Evolutionary conservation across 176 grass and related monocot genomes (phyloP).

Genomic region (Hordeum marinum): DNA sequence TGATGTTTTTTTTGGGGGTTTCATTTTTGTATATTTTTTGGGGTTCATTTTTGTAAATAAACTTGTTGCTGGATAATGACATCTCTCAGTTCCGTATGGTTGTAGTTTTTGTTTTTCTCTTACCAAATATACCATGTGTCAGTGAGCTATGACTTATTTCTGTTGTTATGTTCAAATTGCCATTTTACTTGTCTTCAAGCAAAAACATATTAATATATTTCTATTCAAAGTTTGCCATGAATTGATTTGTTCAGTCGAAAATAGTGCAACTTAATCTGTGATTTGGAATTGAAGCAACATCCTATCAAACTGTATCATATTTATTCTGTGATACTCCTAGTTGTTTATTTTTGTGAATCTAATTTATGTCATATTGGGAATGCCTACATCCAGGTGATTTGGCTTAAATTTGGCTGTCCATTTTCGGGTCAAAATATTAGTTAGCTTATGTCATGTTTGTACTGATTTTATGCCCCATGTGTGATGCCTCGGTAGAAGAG

Average conservation of each 20-base stretch:
- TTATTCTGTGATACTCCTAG: neutral
- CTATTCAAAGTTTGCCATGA: neutral
- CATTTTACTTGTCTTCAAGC: neutral
- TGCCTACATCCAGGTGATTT: conserved; percentile 1
- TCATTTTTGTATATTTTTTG: neutral
- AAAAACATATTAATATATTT: neutral
- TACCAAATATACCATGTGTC: neutral
- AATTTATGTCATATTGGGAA: neutral
- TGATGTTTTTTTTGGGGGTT: neutral
- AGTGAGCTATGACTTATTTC: neutral
- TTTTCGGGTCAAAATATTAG: neutral
- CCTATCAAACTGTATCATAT: neutral
- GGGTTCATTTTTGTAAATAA: neutral
- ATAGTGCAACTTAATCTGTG: neutral
- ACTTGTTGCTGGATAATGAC: neutral
- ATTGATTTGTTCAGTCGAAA: neutral
- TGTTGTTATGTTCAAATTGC: neutral
- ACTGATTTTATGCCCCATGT: neutral
- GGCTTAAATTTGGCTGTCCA: neutral
- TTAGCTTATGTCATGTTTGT: conserved; percentile 17
- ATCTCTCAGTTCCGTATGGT: neutral
- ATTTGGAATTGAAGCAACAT: conserved; percentile 4
- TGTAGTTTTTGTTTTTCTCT: neutral
- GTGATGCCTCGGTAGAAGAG: neutral
- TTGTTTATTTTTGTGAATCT: neutral